phyloP scores from a whole-genome alignment of 306 rosid genomes.

The Lathyrus aphaca region DNA sequence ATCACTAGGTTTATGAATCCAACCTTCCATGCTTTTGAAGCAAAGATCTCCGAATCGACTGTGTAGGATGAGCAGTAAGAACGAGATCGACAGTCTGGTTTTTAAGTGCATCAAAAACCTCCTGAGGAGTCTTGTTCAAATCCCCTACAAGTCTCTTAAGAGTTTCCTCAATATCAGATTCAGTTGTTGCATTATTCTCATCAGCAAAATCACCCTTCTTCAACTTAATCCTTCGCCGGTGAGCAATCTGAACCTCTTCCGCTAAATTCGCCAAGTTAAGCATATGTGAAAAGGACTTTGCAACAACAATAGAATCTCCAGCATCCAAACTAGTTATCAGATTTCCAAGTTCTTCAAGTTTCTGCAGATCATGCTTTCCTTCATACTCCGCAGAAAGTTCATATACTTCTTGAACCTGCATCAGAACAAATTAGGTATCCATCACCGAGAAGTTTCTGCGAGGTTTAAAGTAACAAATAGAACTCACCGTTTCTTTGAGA shows the following conservation, averaged over 20 bases:
- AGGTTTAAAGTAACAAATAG: too few species aligned
- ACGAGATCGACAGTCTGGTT: constrained; percentile 96
- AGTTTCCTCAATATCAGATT: constrained; percentile 97
- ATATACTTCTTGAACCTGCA: constrained; percentile 90
- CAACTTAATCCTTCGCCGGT: constrained; percentile 84
- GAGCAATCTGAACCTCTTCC: constrained; percentile 97
- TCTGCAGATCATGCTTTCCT: constrained; percentile 78
- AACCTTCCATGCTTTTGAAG: constrained; percentile 99
- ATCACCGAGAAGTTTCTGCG: neutral
- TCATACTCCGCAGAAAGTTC: constrained; percentile 98
- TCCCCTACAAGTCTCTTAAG: constrained; percentile 81
- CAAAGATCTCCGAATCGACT: constrained; percentile 92
- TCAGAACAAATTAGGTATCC: neutral
- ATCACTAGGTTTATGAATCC: constrained; percentile 26
- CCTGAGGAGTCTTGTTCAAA: constrained; percentile 82
- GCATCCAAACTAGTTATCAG: constrained; percentile 88
- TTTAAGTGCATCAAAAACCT: constrained; percentile 94
- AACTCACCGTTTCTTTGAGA: constrained; percentile 85
- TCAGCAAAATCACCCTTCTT: constrained; percentile 86
- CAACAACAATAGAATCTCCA: constrained; percentile 91
- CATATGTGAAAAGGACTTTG: constrained; percentile 96
- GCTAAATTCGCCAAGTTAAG: constrained; percentile 99
- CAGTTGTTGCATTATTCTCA: constrained; percentile 90
- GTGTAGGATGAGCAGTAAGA: constrained; percentile 98
- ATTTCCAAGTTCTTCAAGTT: constrained; percentile 85